Evolutionary conservation across 1,139 yeast species (phyloP).

Genomic region (Taphrina betulina): DNA sequence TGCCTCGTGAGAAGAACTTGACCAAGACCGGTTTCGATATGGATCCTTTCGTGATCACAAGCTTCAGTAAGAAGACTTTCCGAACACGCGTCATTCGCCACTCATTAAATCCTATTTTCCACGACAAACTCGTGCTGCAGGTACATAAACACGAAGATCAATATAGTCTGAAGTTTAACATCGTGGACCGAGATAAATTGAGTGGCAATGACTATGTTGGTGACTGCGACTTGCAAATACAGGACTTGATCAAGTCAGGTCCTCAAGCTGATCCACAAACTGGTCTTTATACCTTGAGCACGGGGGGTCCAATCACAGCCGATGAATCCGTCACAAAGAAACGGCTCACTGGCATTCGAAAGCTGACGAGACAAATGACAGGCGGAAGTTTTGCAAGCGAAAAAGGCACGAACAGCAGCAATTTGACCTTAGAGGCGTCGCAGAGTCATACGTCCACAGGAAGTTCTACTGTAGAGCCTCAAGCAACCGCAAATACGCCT

Average conservation of each 20-base stretch:
- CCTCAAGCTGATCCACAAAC: conserved; percentile 42
- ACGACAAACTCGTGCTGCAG: conserved; percentile 79
- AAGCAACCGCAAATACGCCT: conserved; percentile 1
- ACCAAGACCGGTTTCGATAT: conserved; percentile 79
- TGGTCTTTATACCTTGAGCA: conserved; percentile 36
- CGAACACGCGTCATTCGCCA: conserved; percentile 85
- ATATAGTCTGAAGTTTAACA: conserved; percentile 65
- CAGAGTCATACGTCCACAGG: background rate
- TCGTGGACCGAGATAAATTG: conserved; percentile 79
- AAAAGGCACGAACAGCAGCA: no score
- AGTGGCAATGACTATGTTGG: conserved; percentile 85
- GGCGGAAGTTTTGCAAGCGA: background rate
- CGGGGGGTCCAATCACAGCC: background rate
- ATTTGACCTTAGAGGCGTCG: conserved; percentile 1
- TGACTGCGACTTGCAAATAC: conserved; percentile 54
- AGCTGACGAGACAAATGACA: background rate
- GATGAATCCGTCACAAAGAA: background rate
- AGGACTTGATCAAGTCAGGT: conserved; percentile 50
- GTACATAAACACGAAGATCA: conserved; percentile 63
- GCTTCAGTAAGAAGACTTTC: conserved; percentile 85
- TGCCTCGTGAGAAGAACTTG: conserved; percentile 62
- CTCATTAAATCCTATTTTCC: conserved; percentile 75
- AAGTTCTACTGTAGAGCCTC: background rate
- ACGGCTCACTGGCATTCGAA: conserved; percentile 11
- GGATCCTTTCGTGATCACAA: conserved; percentile 93